Evolutionary conservation across 2,329 filamentous ascomycete species (phyloP), one percentile per base, ranked within the genome.

Genomic region (Aspergillus sp.): DNA sequence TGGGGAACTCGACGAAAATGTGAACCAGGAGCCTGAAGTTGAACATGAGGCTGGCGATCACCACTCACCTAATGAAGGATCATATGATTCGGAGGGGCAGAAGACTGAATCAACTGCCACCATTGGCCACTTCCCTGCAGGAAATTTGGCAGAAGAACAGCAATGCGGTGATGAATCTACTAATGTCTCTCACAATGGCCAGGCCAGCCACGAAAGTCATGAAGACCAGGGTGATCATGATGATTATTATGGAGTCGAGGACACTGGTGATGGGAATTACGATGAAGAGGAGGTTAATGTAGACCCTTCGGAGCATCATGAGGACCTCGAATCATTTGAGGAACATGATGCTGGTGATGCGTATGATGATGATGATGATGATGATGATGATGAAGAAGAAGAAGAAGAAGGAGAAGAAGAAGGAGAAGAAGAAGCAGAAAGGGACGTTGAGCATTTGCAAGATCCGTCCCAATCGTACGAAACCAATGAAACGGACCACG

Each of bases 241-340:
- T 37, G 51, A 82, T 54, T 67, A 64, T 29, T 51, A 62, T 26
- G 62, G 67, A 9, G 33, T 33, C 2, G 52, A 46, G 39, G 54
- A 48, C 19, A 33, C 32, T 7, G 50, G 44, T 30, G 37, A 35
- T 27, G 38, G 43, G 5, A 44, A 51, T 12, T 44, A 57, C 26
- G 43, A 45, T 11, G 50, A 52, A 31, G 49, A 48, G 33, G 50
- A 45, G 43, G 37, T 31, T 44, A 43, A 39, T 19, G 48, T 40
- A 42, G 44, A 49, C 37, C 38, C 35, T 28, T 27, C 40, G n/a
- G 45, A 43, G 32, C 31, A 37, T 10, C 26, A 28, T 35, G 49
- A 49, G 29, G 39, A 40, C 9, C 29, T 27, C 29, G 47, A 44
- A 5, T 46, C 48, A 28, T 38, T 27, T 27, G 36, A 47, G 12